Evolutionary conservation across 768 basidiomycete genomes (phyloP), one percentile per base, ranked within the genome.

Genomic region (Holtermannia corniformis): DNA sequence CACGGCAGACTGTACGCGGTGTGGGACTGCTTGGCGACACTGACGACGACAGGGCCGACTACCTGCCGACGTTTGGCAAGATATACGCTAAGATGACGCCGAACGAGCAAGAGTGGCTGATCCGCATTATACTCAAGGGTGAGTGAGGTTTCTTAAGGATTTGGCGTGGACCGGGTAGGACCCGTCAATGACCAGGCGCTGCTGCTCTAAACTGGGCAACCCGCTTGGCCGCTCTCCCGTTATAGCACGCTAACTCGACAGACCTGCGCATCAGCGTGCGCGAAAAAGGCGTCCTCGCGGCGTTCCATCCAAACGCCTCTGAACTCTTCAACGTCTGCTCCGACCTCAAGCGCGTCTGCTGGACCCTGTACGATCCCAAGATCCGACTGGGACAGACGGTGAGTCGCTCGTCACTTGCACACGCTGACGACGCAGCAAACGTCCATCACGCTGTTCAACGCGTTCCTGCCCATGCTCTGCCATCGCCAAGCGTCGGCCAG

Each of bases 61-160:
- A 92, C 62, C 79, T 82, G 3, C 84, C 79, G 46, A 80, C 90
- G 1, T 70, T 95, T 1, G 85, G 86, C 60, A 85, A 87, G 62
- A 72, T 77, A 47, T 64, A 71, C 48, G 62, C 70, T 27, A 80
- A 80, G 41, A 76, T 84, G 22, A 93, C 91, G 1, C 77, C 92
- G 0, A 81, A 84, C 51, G 92, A 97, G 64, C 92, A 95, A 64
- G 81, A 82, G 45, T 99, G 95, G 95, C 83, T 99, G 52, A 84
- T 87, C n/a, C 81, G 90, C 5, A 88, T 99, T 68, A 86, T 99
- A 45, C 76, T 97, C 27, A 95, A 96, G 79, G 93, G 93, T 87
- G 50, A 2, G 48, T 43, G 5, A 3, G 23, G 0, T 37, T 50
- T 19, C 37, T 23, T 52, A 50, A 43, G 21, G 2, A 24, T 45